Evolutionary conservation across 208 protist genomes (phyloP).

Genomic region (Eutreptiella sp.): DNA sequence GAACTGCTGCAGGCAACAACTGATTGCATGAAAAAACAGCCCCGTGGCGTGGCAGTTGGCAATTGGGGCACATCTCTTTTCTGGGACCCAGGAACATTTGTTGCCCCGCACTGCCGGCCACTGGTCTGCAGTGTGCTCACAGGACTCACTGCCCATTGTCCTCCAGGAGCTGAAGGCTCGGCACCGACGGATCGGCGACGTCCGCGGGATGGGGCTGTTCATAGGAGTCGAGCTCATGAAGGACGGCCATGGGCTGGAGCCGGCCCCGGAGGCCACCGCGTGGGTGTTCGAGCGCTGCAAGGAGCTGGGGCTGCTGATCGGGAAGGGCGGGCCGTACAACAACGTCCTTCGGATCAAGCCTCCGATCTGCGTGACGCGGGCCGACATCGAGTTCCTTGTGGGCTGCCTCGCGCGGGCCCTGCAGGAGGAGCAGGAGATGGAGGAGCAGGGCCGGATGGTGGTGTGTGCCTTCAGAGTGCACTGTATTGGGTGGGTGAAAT

Average conservation of each 20-base stretch:
- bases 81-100: no score
- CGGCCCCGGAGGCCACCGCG: slow-evolving; percentile 34
- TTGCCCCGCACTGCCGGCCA: no score
- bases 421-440: slow-evolving; percentile 16
- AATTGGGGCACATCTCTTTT: no score
- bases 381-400: slow-evolving; percentile 35
- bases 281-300: slow-evolving; percentile 34
- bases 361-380: slow-evolving; percentile 45
- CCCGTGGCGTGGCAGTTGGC: no score
- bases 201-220: slow-evolving; percentile 52
- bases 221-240: slow-evolving; percentile 51
- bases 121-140: not conserved
- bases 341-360: slow-evolving; percentile 56
- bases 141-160: no score
- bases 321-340: slow-evolving; percentile 44
- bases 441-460: no score
- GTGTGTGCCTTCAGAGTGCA: no score
- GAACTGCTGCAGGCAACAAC: no score
- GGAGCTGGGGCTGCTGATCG: slow-evolving; percentile 42
- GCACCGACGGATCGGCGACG: slow-evolving; percentile 52
- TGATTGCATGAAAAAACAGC: no score
- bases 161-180: slow-evolving; percentile 33
- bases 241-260: slow-evolving; percentile 32
- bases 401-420: slow-evolving; percentile 25
- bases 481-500: no score